Conservation (phyloP, 306 rosid species). For the Begonia loranthoides region DNA sequence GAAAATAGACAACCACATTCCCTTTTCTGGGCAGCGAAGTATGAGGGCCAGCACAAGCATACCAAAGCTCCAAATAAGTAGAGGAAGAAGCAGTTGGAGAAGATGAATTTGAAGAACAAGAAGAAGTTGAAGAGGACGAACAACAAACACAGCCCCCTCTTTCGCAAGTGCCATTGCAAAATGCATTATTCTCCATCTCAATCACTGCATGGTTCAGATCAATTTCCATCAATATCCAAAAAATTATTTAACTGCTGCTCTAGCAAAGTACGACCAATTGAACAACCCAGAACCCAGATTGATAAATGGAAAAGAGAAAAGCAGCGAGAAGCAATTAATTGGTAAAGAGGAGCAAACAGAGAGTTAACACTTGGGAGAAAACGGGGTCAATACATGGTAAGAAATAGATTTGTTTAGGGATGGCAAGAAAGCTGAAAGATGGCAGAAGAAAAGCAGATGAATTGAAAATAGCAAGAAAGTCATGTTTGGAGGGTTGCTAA, state of each 20-base stretch:
- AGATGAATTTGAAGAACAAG: constrained; percentile 53
- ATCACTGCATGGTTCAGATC: constrained; percentile 82
- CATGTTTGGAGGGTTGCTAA: constrained; percentile 25
- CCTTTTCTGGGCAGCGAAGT: constrained; percentile 82
- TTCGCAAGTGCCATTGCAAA: constrained; percentile 54
- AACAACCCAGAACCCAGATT: not conserved
- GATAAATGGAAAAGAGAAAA: constrained; percentile 2
- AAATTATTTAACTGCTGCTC: constrained; percentile 18
- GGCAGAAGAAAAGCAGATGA: constrained; percentile 23
- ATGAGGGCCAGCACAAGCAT: constrained; percentile 96
- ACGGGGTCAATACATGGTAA: constrained; percentile 58
- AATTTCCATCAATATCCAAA: constrained; percentile 85
- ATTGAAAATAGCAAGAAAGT: constrained; percentile 27
- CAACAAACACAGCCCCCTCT: constrained; percentile 42
- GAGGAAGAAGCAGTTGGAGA: constrained; percentile 49
- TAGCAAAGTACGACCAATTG: constrained; percentile 18
- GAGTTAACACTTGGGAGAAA: constrained; percentile 28
- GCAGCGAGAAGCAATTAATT: constrained; percentile 18
- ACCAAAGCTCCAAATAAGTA: constrained; percentile 82
- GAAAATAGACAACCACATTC: constrained; percentile 83
- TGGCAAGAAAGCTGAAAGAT: constrained; percentile 31
- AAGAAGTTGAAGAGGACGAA: constrained; percentile 57
- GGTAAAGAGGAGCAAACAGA: constrained; percentile 28
- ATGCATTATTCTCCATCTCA: constrained; percentile 42
- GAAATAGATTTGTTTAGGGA: constrained; percentile 40